A percentile compares a stretch with the other conserved stretches of the same genome.
Conservation (phyloP, 1,284 basidiomycete genomes). For the Singerocomus inundabilis region DNA sequence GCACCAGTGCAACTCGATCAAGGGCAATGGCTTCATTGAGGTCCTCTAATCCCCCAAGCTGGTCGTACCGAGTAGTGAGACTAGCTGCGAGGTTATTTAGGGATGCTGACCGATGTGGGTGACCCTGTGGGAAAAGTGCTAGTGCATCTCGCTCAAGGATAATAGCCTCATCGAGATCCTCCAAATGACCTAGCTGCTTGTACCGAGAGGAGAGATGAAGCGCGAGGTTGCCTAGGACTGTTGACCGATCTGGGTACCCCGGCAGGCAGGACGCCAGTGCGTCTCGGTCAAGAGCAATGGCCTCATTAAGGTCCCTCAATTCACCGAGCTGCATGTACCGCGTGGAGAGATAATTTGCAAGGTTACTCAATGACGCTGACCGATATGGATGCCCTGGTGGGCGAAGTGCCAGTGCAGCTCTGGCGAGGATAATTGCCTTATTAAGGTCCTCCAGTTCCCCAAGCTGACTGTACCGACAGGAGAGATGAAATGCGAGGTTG, state of each 20-base stretch:
- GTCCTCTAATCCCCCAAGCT: neutral
- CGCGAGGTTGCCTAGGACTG: neutral
- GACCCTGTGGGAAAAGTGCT: neutral
- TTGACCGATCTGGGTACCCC: neutral
- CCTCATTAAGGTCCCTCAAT: neutral
- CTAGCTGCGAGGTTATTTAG: neutral
- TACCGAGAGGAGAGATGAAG: neutral
- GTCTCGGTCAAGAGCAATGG: neutral
- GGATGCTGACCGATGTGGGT: neutral
- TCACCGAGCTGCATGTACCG: neutral
- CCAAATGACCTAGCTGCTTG: neutral
- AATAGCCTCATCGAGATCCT: neutral
- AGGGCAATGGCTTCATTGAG: neutral
- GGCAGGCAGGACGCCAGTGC: neutral
- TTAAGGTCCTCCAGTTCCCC: neutral
- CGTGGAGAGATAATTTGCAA: neutral
- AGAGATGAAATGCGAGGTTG: too few relatives aligned
- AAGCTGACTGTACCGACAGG: constrained; percentile 13
- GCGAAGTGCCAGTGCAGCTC: neutral
- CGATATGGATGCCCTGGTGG: neutral
- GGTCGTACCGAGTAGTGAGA: neutral
- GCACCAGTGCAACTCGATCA: neutral
- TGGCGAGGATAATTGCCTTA: neutral
- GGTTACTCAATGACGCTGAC: neutral
- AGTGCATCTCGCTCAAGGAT: neutral